Percentiles rank a stretch among this genome's conserved stretches.
Evolutionary conservation across 768 basidiomycete genomes (phyloP).

Genomic region (Agaricus sinodeliciosus): DNA sequence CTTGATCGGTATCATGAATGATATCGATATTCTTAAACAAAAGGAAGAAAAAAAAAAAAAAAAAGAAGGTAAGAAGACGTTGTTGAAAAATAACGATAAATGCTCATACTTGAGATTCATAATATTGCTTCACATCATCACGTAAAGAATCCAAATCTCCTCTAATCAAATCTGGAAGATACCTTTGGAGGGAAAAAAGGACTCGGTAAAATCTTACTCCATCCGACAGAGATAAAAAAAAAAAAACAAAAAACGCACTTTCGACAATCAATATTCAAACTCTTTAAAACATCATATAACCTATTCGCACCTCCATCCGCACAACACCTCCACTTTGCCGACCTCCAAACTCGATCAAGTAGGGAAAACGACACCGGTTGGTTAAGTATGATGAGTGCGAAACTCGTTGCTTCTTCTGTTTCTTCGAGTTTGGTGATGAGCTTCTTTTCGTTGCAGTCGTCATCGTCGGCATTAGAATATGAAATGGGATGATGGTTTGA

Average conservation of each 20-base stretch:
- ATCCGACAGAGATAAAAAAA: not conserved
- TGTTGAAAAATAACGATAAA: too few species aligned
- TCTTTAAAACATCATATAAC: constrained; percentile 49
- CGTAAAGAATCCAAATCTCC: constrained; percentile 92
- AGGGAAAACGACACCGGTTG: constrained; percentile 71
- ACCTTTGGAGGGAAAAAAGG: too few species aligned
- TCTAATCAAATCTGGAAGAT: constrained; percentile 80
- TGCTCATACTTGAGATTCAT: constrained; percentile 47
- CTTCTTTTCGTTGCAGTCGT: too few species aligned
- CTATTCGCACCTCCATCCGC: constrained; percentile 90
- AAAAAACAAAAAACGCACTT: constrained; percentile 11
- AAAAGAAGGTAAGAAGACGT: too few species aligned
- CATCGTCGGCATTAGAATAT: too few species aligned
- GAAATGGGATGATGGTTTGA: too few species aligned
- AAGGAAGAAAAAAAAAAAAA: too few species aligned
- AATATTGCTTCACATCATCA: constrained; percentile 65
- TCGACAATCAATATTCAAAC: constrained; percentile 16
- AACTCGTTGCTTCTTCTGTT: constrained; percentile 19
- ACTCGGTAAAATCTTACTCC: too few species aligned
- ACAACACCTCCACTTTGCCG: constrained; percentile 52
- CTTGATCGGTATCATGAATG: constrained; percentile 60
- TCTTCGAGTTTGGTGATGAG: too few species aligned
- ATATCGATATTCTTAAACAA: constrained; percentile 58
- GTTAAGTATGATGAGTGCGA: constrained; percentile 84
- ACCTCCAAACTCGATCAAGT: constrained; percentile 53